These are phyloP conservation scores for Vigna trinervia DNA, from an alignment of 306 rosid species.

Conservation along the genomic window DNA sequence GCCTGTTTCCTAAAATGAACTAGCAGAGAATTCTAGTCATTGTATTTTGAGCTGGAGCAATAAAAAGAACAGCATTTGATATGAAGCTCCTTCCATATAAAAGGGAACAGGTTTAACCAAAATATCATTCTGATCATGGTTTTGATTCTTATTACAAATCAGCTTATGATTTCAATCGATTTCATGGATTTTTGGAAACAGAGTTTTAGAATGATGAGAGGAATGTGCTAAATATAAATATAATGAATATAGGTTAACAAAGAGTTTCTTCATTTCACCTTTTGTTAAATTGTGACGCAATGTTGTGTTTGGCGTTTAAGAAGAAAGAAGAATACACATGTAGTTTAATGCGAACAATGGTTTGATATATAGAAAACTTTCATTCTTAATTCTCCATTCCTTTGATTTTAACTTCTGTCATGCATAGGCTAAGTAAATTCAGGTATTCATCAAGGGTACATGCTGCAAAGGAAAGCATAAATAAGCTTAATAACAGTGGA, in stretches of 20 bases:
- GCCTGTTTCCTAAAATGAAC: not conserved
- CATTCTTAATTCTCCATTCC: slow-evolving; percentile 19
- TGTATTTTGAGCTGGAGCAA: not conserved
- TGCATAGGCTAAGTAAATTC: slow-evolving; percentile 34
- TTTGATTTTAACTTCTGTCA: slow-evolving; percentile 22
- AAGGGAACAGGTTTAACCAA: not conserved
- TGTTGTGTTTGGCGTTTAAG: not conserved
- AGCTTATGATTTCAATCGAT: not conserved
- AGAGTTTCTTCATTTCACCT: not conserved
- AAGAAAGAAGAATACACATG: not conserved
- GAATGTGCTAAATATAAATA: not conserved
- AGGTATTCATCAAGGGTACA: slow-evolving; percentile 27
- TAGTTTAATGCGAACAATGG: too few species aligned
- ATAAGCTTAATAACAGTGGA: slow-evolving; percentile 23
- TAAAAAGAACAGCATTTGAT: not conserved
- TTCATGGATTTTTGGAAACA: not conserved
- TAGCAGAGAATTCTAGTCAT: not conserved
- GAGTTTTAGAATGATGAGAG: not conserved
- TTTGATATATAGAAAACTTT: not conserved
- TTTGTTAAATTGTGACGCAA: not conserved
- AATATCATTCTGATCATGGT: not conserved
- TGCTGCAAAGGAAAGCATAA: slow-evolving; percentile 22
- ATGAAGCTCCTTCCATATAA: not conserved
- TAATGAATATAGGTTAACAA: not conserved
- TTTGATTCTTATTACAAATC: not conserved